Evolutionary conservation across 2,329 filamentous ascomycete genomes (phyloP), one percentile per base, ranked within the genome.

Genomic region (Penicillium sp.): DNA sequence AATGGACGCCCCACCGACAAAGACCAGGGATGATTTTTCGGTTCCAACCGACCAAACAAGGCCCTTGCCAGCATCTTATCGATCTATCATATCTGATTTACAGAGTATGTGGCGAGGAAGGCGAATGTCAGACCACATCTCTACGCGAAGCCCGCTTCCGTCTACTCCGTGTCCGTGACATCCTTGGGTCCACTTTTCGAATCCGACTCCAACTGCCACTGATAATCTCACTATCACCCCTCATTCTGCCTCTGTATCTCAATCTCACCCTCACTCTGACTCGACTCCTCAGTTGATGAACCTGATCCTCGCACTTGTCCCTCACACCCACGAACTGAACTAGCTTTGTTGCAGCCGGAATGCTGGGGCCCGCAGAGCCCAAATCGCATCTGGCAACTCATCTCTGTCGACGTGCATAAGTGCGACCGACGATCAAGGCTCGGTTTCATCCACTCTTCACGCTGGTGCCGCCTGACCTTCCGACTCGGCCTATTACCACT

Each of bases 361-460:
- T 56, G 54, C 37, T 42, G 42, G 37, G 38, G 23, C 37, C 32
- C 39, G 40, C 52, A 50, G 53, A 55, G 51, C 48, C 54, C 43
- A 31, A 48, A 52, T 42, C 49, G 50, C 49, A 44, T 38, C 50
- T 55, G 31, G 29, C 51, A 41, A 46, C 50, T 46, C 39, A 18
- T 42, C 27, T 40, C 48, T 48, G 42, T 63, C 59, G 53, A 55
- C 59, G 49, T 66, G 65, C 65, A 66, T 66, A 62, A 65, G 65
- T 61, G 59, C 58, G 58, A 58, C 59, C 61, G 63, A 59, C 57
- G 61, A 64, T 66, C 63, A 53, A 53, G 54, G 50, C 55, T 55
- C 41, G 51, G 53, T 52, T 54, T 52, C 40, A 41, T 46, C 38
- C 38, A 39, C 20, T 23, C 28, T 41, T 25, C 23, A 20, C 25